Evolutionary conservation across 768 basidiomycete species (phyloP), one percentile per base, ranked within the genome.

Genomic region (Amanita exitialis): DNA sequence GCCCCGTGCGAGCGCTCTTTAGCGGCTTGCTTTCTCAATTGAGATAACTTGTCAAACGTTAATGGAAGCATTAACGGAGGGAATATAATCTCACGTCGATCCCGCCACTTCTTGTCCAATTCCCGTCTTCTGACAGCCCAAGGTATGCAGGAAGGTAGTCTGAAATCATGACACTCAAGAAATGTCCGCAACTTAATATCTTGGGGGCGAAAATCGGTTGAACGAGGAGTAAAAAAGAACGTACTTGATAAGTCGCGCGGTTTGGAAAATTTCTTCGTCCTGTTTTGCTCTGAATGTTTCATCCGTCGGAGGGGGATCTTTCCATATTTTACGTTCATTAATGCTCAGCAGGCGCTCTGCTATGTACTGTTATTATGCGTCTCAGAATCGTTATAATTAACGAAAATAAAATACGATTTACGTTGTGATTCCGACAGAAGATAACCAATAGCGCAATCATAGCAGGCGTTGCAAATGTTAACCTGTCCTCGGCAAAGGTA

Each of bases 61-160:
- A 20, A 25, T 49, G 12, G 34, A 23, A n/a, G 5, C 0, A 38
- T 6, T 18, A 49, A 41, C 39, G 7, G 8, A 41, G 10, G 4
- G 9, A 15, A 21, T 16, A 18, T 25, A 13, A 28, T 9, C 50
- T 1, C 18, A 51, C 50, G 13, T 44, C 43, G 12, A 51, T 34
- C 6, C 42, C 50, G 16, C 50, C 50, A 13, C 32, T 44, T 44
- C 41, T 43, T 44, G 69, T 70, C 77, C 77, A 80, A 36, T 68
- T 64, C 53, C 64, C 67, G n/a, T 77, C 79, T 51, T 79, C 76
- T 5, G 69, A 69, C 6, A 75, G 66, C 3, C 78, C 79, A 4
- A 81, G 64, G 65, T 80, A 80, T 6, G 75, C 74, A 4, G 77
- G 72, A 28, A 79, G 78, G 56, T 81, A 81, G 61, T 79, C 79